phyloP scores from a whole-genome alignment of 371 early-diverging fungal genomes.

The Phascolomyces articulosus region DNA sequence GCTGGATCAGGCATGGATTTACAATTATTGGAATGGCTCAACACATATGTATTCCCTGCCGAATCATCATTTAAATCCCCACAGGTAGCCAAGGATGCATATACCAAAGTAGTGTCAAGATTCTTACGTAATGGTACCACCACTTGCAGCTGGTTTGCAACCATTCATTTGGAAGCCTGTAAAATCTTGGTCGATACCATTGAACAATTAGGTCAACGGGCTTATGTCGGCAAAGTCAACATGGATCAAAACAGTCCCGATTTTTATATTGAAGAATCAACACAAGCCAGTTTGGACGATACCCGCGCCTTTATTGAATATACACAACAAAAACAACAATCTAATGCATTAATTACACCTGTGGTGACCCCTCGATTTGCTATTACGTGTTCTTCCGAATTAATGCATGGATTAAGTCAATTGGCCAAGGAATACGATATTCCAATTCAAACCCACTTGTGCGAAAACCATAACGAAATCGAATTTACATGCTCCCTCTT shows the following conservation, averaged over 20 bases:
- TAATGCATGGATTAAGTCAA: slow-evolving; percentile 70
- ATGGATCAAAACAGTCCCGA: slow-evolving; percentile 91
- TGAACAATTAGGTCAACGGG: slow-evolving; percentile 81
- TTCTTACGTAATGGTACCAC: slow-evolving; percentile 84
- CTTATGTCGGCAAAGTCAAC: slow-evolving; percentile 92
- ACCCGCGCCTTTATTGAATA: slow-evolving; percentile 76
- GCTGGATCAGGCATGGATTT: slow-evolving; percentile 88
- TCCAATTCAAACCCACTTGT: slow-evolving; percentile 85
- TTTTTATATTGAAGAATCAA: slow-evolving; percentile 67
- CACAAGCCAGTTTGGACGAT: slow-evolving; percentile 63
- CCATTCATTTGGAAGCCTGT: slow-evolving; percentile 80
- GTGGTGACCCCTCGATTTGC: slow-evolving; percentile 92
- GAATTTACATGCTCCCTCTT: slow-evolving; percentile 70
- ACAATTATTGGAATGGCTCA: slow-evolving; percentile 89
- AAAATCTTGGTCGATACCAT: slow-evolving; percentile 73
- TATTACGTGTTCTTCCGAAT: slow-evolving; percentile 72
- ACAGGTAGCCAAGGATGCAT: slow-evolving; percentile 66
- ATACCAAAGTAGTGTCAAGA: slow-evolving; percentile 65
- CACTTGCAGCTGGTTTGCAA: slow-evolving; percentile 90
- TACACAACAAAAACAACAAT: slow-evolving; percentile 32
- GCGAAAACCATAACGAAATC: slow-evolving; percentile 83
- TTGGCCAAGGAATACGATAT: slow-evolving; percentile 71
- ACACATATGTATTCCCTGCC: slow-evolving; percentile 84
- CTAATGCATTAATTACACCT: slow-evolving; percentile 66
- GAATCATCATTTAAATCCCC: slow-evolving; percentile 72